Conservation (phyloP, 2,329 filamentous ascomycete species). For the Colletotrichum tanaceti region DNA sequence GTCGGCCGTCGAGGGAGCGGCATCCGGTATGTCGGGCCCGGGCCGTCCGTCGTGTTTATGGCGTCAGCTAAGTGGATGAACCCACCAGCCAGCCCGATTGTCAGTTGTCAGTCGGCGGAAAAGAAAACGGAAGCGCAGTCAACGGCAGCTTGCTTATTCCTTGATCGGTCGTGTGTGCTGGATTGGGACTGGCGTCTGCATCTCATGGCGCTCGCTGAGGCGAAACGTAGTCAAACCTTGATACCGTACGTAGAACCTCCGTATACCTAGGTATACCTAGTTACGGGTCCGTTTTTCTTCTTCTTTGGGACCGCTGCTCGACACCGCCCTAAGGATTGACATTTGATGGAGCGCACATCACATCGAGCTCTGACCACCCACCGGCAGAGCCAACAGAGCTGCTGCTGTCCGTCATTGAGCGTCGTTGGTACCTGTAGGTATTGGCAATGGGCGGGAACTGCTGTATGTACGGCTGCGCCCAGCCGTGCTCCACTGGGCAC, state of each 20-base stretch:
- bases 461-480: background rate
- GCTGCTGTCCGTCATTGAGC: slow-evolving; percentile 27
- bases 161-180: slow-evolving; percentile 12
- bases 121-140: slow-evolving; percentile 5
- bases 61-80: slow-evolving; percentile 23
- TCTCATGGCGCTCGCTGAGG: slow-evolving; percentile 2
- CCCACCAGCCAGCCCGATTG: slow-evolving; percentile 14
- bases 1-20: slow-evolving; percentile 1
- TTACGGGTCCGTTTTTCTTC: slow-evolving; percentile 10
- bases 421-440: slow-evolving; percentile 6
- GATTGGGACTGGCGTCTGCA: slow-evolving; percentile 11
- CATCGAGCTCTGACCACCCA: slow-evolving; percentile 25
- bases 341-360: slow-evolving; percentile 14
- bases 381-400: slow-evolving; percentile 9
- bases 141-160: background rate
- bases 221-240: slow-evolving; percentile 13
- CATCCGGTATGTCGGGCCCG: slow-evolving; percentile 16
- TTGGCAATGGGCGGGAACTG: slow-evolving; percentile 19
- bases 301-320: slow-evolving; percentile 5
- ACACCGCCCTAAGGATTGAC: slow-evolving; percentile 8
- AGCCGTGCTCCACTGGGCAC: background rate
- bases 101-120: slow-evolving; percentile 1
- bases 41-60: slow-evolving; percentile 19
- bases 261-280: too few relatives aligned
- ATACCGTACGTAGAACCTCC: too few relatives aligned